phyloP scores from a whole-genome alignment of 2,329 filamentous ascomycete genomes.

The Grosmannia huntii region DNA sequence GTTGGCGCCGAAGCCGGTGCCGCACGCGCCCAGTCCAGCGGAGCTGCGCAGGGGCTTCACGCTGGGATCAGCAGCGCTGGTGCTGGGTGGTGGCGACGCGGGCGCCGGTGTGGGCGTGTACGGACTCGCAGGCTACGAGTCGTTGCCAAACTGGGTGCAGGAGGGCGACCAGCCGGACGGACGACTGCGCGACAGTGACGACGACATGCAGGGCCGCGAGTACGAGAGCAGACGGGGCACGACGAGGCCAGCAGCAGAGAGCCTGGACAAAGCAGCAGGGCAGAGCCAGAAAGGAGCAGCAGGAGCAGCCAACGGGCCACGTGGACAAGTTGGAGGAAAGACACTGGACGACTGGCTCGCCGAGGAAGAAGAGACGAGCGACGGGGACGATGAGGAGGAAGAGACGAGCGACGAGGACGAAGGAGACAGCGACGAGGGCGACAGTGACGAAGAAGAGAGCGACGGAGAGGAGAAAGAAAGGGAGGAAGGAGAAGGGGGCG shows the following conservation, averaged over 20 bases:
- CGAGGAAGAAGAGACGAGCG: conserved; percentile 44
- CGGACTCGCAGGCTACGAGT: conserved; percentile 65
- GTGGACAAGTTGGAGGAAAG: conserved; percentile 51
- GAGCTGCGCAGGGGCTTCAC: conserved; percentile 67
- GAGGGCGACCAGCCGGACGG: conserved; percentile 69
- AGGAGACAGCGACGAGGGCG: conserved; percentile 22
- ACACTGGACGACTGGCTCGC: conserved; percentile 88
- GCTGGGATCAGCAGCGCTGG: conserved; percentile 74
- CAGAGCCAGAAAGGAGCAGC: conserved; percentile 7
- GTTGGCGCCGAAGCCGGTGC: conserved; percentile 85
- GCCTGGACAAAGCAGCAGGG: conserved; percentile 47
- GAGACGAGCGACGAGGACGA: conserved; percentile 40
- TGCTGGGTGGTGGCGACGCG: conserved; percentile 46
- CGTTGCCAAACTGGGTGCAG: conserved; percentile 74
- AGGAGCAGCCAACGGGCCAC: conserved; percentile 27
- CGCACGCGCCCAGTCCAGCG: conserved; percentile 78
- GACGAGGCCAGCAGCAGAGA: conserved; percentile 43
- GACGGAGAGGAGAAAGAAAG: conserved; percentile 45
- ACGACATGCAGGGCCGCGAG: conserved; percentile 19
- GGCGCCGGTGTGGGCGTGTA: conserved; percentile 38
- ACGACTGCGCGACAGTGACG: conserved; percentile 51
- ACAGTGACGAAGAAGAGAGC: conserved; percentile 48
- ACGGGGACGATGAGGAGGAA: conserved; percentile 23
- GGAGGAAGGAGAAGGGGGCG: conserved; percentile 36
- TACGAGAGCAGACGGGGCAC: conserved; percentile 25